phyloP scores from a whole-genome alignment of 768 basidiomycete genomes.

The Kockovaella imperatae region DNA sequence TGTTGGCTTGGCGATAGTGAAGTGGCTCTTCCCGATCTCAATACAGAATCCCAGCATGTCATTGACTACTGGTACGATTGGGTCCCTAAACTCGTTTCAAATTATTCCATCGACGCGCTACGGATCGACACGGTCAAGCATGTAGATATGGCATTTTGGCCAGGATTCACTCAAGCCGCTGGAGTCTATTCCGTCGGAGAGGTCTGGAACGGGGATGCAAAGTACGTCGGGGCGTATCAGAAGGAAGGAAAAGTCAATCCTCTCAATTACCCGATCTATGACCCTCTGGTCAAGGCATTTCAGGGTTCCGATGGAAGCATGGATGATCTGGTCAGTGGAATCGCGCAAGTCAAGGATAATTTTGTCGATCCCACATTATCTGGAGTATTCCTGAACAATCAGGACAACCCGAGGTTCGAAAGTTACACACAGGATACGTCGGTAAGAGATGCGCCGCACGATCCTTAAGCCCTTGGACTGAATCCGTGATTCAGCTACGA shows the following conservation, averaged over 20 bases:
- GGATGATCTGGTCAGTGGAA: slow-evolving; percentile 30
- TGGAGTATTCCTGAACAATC: slow-evolving; percentile 42
- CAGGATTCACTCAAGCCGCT: slow-evolving; percentile 61
- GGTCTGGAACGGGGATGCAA: slow-evolving; percentile 48
- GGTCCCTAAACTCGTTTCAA: slow-evolving; percentile 61
- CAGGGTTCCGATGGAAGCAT: slow-evolving; percentile 29
- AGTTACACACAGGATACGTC: slow-evolving; percentile 23
- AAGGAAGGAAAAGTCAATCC: slow-evolving; percentile 33
- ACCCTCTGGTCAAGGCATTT: slow-evolving; percentile 41
- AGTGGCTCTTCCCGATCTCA: slow-evolving; percentile 68
- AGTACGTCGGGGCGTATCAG: slow-evolving; percentile 41
- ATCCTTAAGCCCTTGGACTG: background rate
- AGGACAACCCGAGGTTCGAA: slow-evolving; percentile 43
- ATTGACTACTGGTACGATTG: slow-evolving; percentile 58
- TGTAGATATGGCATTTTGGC: slow-evolving; percentile 69
- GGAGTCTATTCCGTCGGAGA: slow-evolving; percentile 83
- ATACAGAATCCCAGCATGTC: slow-evolving; percentile 64
- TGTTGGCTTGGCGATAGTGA: slow-evolving; percentile 77
- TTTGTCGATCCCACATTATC: slow-evolving; percentile 41
- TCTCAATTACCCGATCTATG: slow-evolving; percentile 45
- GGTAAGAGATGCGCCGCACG: slow-evolving; percentile 7
- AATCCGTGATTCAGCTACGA: slow-evolving; percentile 15
- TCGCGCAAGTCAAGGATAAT: slow-evolving; percentile 19
- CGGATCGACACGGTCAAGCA: slow-evolving; percentile 62
- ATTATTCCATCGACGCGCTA: slow-evolving; percentile 74